Percentiles rank a stretch among this genome's conserved stretches.
Evolutionary conservation across 495 filamentous ascomycete species (phyloP).

Genomic region (Aspergillus kassunensis): DNA sequence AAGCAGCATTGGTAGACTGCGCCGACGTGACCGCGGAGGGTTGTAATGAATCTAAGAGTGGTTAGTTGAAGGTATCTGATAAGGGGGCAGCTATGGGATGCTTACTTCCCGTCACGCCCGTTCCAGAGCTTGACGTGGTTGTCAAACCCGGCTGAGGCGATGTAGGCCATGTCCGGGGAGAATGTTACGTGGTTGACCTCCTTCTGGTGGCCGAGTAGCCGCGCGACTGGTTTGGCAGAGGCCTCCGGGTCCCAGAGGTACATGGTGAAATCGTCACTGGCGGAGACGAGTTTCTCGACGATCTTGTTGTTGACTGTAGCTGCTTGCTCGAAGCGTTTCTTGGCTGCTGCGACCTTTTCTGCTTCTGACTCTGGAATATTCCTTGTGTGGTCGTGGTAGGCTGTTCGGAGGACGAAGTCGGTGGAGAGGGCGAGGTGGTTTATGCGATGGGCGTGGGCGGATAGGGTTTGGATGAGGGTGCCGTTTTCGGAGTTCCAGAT

Average conservation of each 20-base stretch:
- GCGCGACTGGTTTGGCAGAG: slow-evolving; percentile 78
- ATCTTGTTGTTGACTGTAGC: slow-evolving; percentile 75
- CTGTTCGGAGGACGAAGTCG: slow-evolving; percentile 84
- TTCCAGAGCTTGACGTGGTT: slow-evolving; percentile 91
- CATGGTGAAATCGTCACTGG: slow-evolving; percentile 94
- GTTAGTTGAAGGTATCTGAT: not conserved
- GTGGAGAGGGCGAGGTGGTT: slow-evolving; percentile 95
- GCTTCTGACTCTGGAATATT: slow-evolving; percentile 63
- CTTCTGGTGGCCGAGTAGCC: slow-evolving; percentile 90
- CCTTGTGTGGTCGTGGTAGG: slow-evolving; percentile 80
- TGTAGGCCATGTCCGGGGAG: slow-evolving; percentile 79
- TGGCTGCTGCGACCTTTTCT: slow-evolving; percentile 70
- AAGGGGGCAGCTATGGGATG: slow-evolving; percentile 1
- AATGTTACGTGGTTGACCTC: slow-evolving; percentile 94
- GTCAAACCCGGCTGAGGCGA: slow-evolving; percentile 87
- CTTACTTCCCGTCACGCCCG: slow-evolving; percentile 60
- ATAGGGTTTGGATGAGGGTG: slow-evolving; percentile 72
- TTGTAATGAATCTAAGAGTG: slow-evolving; percentile 64
- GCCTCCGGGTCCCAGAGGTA: slow-evolving; percentile 87
- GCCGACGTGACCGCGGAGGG: slow-evolving; percentile 86
- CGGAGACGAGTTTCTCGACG: slow-evolving; percentile 82
- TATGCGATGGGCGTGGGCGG: slow-evolving; percentile 87
- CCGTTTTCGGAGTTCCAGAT: slow-evolving; percentile 82
- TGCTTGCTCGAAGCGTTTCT: slow-evolving; percentile 81
- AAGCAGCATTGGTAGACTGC: slow-evolving; percentile 90